Evolutionary conservation across 106 monocot genomes (phyloP).

Genomic region (Allium fistulosum): DNA sequence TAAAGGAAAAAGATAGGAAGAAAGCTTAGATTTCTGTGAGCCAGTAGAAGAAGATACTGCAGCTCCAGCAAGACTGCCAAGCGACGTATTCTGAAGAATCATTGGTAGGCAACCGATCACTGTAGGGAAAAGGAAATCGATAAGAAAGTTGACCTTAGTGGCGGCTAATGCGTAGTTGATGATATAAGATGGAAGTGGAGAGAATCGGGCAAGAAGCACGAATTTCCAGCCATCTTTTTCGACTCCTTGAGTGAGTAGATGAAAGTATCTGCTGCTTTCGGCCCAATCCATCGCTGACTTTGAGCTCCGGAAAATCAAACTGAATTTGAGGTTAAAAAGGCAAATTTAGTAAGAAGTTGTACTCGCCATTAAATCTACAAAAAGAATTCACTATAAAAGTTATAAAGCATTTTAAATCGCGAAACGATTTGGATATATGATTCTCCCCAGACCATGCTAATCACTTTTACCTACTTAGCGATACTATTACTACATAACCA

Average conservation of each 20-base stretch:
- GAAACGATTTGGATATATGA: too few species aligned
- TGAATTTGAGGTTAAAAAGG: slow-evolving; percentile 11
- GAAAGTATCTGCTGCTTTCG: slow-evolving; percentile 64
- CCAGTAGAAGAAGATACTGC: slow-evolving; percentile 57
- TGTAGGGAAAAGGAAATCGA: slow-evolving; percentile 93
- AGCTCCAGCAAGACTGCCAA: slow-evolving; percentile 87
- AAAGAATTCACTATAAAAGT: not conserved
- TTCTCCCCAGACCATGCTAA: too few species aligned
- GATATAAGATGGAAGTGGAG: slow-evolving; percentile 84
- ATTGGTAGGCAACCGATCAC: slow-evolving; percentile 78
- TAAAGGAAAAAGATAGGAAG: slow-evolving; percentile 62
- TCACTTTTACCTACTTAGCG: too few species aligned
- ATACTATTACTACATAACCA: too few species aligned
- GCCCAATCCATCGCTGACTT: slow-evolving; percentile 73
- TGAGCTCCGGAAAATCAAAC: slow-evolving; percentile 64
- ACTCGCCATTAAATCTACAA: not conserved
- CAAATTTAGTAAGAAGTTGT: not conserved
- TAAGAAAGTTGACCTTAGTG: slow-evolving; percentile 65
- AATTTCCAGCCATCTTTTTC: slow-evolving; percentile 93
- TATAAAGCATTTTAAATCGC: too few species aligned
- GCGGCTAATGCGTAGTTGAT: slow-evolving; percentile 91
- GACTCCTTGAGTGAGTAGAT: slow-evolving; percentile 60
- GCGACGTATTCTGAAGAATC: slow-evolving; percentile 94
- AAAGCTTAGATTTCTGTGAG: slow-evolving; percentile 42
- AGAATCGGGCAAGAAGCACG: slow-evolving; percentile 87